Evolutionary conservation across 805 yeast species (phyloP).

Genomic region (Yarrowia hollandica): DNA sequence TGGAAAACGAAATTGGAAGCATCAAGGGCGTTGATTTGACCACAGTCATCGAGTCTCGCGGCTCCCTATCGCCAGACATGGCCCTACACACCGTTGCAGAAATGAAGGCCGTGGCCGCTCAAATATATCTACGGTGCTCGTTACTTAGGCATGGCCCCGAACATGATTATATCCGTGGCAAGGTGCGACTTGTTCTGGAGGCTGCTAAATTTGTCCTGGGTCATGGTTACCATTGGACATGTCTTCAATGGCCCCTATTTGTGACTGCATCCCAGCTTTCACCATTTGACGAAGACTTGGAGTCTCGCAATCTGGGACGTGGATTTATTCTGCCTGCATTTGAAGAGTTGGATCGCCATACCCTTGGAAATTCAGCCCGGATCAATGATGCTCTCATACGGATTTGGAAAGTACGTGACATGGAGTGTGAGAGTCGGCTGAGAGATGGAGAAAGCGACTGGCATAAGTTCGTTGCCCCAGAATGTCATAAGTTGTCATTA

Average conservation of each 20-base stretch:
- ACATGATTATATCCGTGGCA: conserved; percentile 17
- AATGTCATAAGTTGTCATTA: conserved; percentile 16
- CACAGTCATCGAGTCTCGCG: not conserved
- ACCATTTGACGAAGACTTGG: conserved; percentile 10
- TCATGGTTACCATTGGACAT: conserved; percentile 25
- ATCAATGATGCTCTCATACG: conserved; percentile 20
- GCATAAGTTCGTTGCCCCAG: conserved; percentile 20
- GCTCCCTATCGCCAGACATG: conserved; percentile 8
- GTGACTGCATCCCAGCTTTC: not conserved
- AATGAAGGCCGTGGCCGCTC: conserved; percentile 14
- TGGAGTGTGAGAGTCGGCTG: conserved; percentile 17
- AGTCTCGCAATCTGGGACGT: conserved; percentile 8
- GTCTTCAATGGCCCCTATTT: conserved; percentile 10
- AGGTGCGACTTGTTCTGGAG: conserved; percentile 10
- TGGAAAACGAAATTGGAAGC: conserved; percentile 21
- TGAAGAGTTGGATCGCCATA: conserved; percentile 18
- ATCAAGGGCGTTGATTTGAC: conserved; percentile 22
- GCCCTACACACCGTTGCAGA: not conserved
- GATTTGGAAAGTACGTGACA: conserved; percentile 7
- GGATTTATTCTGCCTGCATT: conserved; percentile 13
- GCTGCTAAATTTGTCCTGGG: conserved; percentile 1
- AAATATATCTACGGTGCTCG: conserved; percentile 18
- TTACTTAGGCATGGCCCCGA: conserved; percentile 6
- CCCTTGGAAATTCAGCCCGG: conserved; percentile 5
- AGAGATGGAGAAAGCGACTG: conserved; percentile 19